Evolutionary conservation across 2,329 filamentous ascomycete genomes (phyloP), one percentile per base, ranked within the genome.

Genomic region (Rachicladosporium sp.): DNA sequence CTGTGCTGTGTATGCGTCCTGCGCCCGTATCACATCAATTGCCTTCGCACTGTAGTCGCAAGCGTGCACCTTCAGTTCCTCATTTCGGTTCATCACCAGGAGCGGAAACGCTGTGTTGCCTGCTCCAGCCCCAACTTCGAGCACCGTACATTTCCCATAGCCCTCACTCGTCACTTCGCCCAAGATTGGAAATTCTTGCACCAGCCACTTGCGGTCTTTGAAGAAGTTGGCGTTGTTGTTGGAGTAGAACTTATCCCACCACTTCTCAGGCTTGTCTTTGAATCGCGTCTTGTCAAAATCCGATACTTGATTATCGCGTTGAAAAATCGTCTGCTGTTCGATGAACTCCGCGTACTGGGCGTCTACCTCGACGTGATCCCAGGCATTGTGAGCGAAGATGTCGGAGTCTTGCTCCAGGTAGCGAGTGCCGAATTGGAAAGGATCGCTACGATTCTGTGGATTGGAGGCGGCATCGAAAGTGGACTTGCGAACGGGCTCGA

Each of bases 171-270:
- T 89, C 37, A 94, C 72, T 42, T 83, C 73, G 15, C 72, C 75
- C n/a, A 98, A 67, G 3, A 96, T 67, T 0, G 91, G 91, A 49
- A 98, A 98, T 61, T 98, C 91, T 61, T 96, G 89, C 48, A 82
- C 81, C 27, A 98, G 68, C 91, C 91, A 98, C 60, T 96, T 96
- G 47, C 91, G 76, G 58, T 98, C 83, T 65, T 98, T 98, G 76
- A 98, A 98, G 65, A 98, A 98, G 57, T 96, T 96, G 53, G 80
- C 76, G 12, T 83, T 84, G 64, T 98, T 96, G 66, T 96, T 94
- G 65, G 91, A 88, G 70, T 98, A 98, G 65, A 98, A 98, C 40
- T 82, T 67, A 56, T 98, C 91, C 91, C 91, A 98, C 85, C 87
- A 96, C 62, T 87, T 93, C 46, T 85, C 88, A 1, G 91, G 91